phyloP scores from a whole-genome alignment of 129 eudicot genomes.

The Artemisia argyi region DNA sequence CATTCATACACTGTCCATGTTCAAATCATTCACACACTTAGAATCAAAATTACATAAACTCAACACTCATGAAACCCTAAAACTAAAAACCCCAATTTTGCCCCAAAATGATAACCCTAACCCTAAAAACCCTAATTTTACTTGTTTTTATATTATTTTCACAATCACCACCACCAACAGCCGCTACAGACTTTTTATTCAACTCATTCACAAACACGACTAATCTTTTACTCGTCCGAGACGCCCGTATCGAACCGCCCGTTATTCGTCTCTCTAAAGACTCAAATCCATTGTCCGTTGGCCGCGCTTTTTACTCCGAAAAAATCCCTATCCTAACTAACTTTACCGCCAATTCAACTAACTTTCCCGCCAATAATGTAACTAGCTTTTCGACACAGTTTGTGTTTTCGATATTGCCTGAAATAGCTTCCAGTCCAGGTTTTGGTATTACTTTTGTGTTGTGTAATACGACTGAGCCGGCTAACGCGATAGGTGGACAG shows the following conservation, averaged over 20 bases:
- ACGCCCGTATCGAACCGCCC: conserved; percentile 64
- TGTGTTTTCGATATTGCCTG: conserved; percentile 61
- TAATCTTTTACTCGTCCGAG: conserved; percentile 35
- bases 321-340: too few relatives aligned
- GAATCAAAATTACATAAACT: background rate
- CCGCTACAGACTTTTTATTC: conserved; percentile 63
- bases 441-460: conserved; percentile 64
- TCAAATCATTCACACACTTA: background rate
- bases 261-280: conserved; percentile 63
- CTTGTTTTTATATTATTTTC: background rate
- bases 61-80: background rate
- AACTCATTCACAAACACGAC: conserved; percentile 56
- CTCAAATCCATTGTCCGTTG: conserved; percentile 57
- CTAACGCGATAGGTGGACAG: conserved; percentile 54
- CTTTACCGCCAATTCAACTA: too few relatives aligned
- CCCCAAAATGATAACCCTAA: background rate
- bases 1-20: background rate
- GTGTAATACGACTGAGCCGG: conserved; percentile 45
- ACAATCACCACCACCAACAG: conserved; percentile 32
- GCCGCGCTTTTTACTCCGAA: conserved; percentile 53
- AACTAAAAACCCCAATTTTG: background rate
- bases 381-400: conserved; percentile 66
- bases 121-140: background rate
- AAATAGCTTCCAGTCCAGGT: conserved; percentile 56
- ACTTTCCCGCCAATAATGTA: background rate